Percentiles rank a stretch among this genome's conserved stretches.
phyloP scores from a whole-genome alignment of 2,329 filamentous ascomycete species.

The Davidsoniella australis region DNA sequence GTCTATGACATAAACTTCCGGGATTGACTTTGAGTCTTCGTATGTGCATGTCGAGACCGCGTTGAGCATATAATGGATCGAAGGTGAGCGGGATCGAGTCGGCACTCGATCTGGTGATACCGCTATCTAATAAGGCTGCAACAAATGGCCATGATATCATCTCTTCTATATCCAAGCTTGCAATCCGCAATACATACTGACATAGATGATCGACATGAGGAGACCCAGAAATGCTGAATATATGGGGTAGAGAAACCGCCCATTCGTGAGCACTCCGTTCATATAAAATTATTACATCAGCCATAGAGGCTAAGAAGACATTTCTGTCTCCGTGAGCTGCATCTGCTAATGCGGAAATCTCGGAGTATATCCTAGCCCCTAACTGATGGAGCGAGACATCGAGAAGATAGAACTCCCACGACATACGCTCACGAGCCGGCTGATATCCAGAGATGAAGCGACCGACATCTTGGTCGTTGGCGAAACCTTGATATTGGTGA shows the following conservation, averaged over 20 bases:
- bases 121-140: background rate
- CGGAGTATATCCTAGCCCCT: background rate
- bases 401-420: background rate
- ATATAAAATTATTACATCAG: too few relatives aligned
- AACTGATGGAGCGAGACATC: background rate
- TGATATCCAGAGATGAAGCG: background rate
- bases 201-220: background rate
- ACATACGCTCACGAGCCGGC: background rate
- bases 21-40: background rate
- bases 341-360: background rate
- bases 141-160: background rate
- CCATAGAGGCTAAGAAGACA: background rate
- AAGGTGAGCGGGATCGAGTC: background rate
- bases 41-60: background rate
- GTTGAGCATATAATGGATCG: background rate
- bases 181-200: background rate
- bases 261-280: too few relatives aligned
- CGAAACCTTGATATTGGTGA: background rate
- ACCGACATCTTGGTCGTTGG: too few relatives aligned
- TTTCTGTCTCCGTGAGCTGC: background rate
- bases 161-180: background rate
- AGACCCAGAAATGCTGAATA: too few relatives aligned
- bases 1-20: background rate
- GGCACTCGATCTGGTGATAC: background rate
- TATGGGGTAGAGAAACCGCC: too few relatives aligned